Percentiles rank a stretch among this genome's conserved stretches.
Evolutionary conservation across 73 alveolate genomes (phyloP).

Genomic region (Tetrahymena malaccensis): DNA sequence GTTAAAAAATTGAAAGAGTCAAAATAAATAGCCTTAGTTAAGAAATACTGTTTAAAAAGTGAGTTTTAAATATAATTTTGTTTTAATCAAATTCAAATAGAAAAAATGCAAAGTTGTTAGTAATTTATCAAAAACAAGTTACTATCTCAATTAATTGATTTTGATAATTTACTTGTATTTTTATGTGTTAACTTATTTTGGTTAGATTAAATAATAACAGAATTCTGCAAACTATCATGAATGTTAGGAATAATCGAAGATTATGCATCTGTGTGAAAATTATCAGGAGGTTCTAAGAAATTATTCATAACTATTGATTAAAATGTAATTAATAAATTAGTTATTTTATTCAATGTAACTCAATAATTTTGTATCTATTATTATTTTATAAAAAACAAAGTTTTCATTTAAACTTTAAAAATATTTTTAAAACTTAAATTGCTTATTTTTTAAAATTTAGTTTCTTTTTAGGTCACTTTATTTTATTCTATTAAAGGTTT

Average conservation of each 20-base stretch:
- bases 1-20: background rate
- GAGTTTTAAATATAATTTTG: too few species aligned
- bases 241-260: background rate
- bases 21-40: background rate
- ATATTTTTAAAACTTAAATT: too few species aligned
- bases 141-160: background rate
- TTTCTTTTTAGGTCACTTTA: too few species aligned
- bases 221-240: background rate
- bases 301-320: background rate
- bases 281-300: background rate
- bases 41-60: background rate
- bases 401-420: too few species aligned
- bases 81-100: background rate
- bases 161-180: background rate
- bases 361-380: too few species aligned
- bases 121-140: background rate
- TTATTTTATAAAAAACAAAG: too few species aligned
- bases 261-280: background rate
- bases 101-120: background rate
- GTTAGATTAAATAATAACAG: background rate
- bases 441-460: too few species aligned
- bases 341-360: too few species aligned
- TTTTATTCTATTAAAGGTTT: too few species aligned
- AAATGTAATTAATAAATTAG: background rate
- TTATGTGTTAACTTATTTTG: background rate